These are phyloP conservation scores for Euphorbia pulcherrima DNA, from an alignment of 345 rosid genomes.

Conservation along the genomic window DNA sequence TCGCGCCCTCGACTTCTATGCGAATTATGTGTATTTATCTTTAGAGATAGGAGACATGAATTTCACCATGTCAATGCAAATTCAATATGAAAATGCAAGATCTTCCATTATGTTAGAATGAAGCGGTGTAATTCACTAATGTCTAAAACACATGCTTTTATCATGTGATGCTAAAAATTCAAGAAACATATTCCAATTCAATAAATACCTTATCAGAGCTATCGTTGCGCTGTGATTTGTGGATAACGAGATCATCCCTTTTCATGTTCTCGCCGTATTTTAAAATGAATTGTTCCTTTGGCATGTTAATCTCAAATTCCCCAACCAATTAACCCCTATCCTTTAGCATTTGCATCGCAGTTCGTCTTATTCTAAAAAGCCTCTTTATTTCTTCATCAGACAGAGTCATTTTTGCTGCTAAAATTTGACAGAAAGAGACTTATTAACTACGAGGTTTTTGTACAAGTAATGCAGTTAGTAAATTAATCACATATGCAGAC, in stretches of 20 bases:
- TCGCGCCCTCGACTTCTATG: too few species aligned
- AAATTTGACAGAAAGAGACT: neutral
- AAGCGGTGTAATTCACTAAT: too few species aligned
- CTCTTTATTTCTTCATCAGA: conserved; percentile 64
- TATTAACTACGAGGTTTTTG: neutral
- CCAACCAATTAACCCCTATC: conserved; percentile 71
- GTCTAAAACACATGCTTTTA: neutral
- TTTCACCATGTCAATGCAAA: neutral
- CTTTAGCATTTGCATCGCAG: conserved; percentile 75
- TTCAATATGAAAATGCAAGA: neutral
- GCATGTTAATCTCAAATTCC: conserved; percentile 56
- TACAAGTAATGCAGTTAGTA: too few species aligned
- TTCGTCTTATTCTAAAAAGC: conserved; percentile 55
- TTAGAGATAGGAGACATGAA: neutral
- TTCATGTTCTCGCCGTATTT: conserved; percentile 77
- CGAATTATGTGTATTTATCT: neutral
- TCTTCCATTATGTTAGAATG: neutral
- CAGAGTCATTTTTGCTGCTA: conserved; percentile 38
- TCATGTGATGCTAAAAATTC: neutral
- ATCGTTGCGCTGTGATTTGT: conserved; percentile 49
- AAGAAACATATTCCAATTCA: neutral
- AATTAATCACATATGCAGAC: neutral
- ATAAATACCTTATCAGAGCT: conserved; percentile 60
- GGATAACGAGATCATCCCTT: conserved; percentile 75
- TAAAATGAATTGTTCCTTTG: conserved; percentile 43